Evolutionary conservation across 352 stramenopile genomes (phyloP), one percentile per base, ranked within the genome.

Genomic region (Phytophthora crassamura): DNA sequence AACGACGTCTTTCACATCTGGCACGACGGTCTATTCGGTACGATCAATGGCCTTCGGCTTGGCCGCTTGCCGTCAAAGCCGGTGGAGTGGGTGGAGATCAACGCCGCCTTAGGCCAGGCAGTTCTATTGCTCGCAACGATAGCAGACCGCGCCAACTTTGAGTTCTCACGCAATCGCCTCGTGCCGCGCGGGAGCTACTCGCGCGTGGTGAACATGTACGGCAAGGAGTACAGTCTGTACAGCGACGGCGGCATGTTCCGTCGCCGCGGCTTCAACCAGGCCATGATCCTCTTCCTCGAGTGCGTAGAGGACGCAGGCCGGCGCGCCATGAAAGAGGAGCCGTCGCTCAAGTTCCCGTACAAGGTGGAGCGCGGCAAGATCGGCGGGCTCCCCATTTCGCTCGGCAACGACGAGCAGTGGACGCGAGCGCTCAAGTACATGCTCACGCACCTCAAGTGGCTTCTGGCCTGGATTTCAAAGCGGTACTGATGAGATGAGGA

Each of bases 1-100:
- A 97, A 97, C 56, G 91, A 97, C 49, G 85, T 93, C 10, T 97
- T 97, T 49, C 90, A 94, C 66, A 96, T 97, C 49, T 97, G 91
- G 91, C 91, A 97, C 70, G 87, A 95, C 46, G 90, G 90, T 7
- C 58, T 89, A 0, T 97, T 97, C 55, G 90, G 86, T 36, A 97
- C 89, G 40, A 97, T 97, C 58, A 97, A 95, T 34, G 88, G 87
- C 0, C 73, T 97, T 7, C 84, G 90, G 1, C 83, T 97, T 30
- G 91, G 91, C 8, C 82, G 88, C 5, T 67, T 97, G 34, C 86
- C 88, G 3, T 85, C 80, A 0, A 87, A 91, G 16, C 85, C 88
- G 2, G 90, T 97, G 40, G 90, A 96, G 53, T 97, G 86, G 88
- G 77, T 89, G 32, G 90, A 97, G 69, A 97, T 97, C 64, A 97